Base-by-base conservation (phyloP, 305 asterid species). In the Fraxinus sp. region DNA sequence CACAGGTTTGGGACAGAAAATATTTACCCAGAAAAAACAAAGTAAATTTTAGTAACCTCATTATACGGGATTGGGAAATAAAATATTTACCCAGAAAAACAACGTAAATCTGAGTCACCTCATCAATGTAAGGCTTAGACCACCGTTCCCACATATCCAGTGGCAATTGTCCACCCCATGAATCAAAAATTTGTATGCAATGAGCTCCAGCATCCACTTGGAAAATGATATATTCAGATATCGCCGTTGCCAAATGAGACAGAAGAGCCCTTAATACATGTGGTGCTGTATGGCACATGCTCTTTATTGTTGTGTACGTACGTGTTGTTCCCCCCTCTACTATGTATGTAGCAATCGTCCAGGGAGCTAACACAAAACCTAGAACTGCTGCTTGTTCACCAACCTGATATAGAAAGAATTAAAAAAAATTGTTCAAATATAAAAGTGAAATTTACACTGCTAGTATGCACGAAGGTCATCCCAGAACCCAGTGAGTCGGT, bases 331-430 rank as follows among this genome's bases (percentile, higher is more conserved):
- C 97, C 13, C 98, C 98, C 86, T 93, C 98, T 14, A 93, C 97
- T 75, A 95, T 93, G 83, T 96, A 94, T 9, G 99, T 96, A 43
- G 97, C 99, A 86, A 96, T 94, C 26, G 99, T 96, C 99, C 99
- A 96, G 7, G 99, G 99, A 79, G 98, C 98, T 81, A 98, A 98
- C 26, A 96, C 99, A 87, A 96, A 96, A 35, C 99, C 99, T 91
- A 96, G 91, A 87, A 96, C 91, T 32, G 99, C 99, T 86, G 98
- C 97, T 76, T 87, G 87, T 43, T 91, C 92, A 78, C 98, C 99
- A 3, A 96, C 97, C 99, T 94, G 85, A 84, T 83, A 64, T 62
- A 39, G 49, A 70, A 86, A 41, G 71, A 77, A 78, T 33, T 77
- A 70, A 39, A 52, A 55, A 78, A 35, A 30, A 5, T 77, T 18